Base-by-base conservation (phyloP, 306 rosid genomes). In the Lithocarpus polystachyus region DNA sequence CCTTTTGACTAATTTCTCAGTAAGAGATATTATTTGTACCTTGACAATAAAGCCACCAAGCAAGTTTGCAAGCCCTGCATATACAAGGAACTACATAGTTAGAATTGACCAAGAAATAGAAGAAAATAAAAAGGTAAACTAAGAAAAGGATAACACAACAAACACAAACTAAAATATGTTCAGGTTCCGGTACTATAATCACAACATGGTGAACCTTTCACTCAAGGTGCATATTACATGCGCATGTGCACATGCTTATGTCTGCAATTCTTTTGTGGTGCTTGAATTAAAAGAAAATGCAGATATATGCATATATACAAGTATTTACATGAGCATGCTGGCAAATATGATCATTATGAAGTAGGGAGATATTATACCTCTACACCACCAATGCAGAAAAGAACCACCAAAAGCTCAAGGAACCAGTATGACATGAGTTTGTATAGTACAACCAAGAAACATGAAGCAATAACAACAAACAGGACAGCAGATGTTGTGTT, bases 51-150 rank as follows among this genome's bases (percentile, higher is more conserved):
- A 20, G 98, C 92, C 74, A 91, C 98, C 91, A 90, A 83, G 86
- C 99, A 93, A 77, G 97, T 91, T 87, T 91, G 99, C 87, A 93
- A 87, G 7, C 99, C 99, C 99, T 95, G 88, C 81, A 87, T 54
- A 79, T 56, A 64, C 83, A 87, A 75, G 59, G 79, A 83, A 85
- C 67, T 62, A 59, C 19, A 77, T 64, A 75, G 74, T 87, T 69
- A 86, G 80, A 72, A 54, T 82, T 79, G 33, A 65, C 33, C 71
- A 19, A 69, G 74, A 28, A 52, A 62, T 59, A 74, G 74, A 74
- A 56, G 70, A 68, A 52, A 65, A 45, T 24, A 68, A 59, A 67
- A 33, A 64, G 7, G 43, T 6, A 67, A 28, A 33, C 23, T 67
- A 68, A 19, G 18, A 33, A 37, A 28, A 51, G 67, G 74, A 73